Conservation (phyloP, 2,329 filamentous ascomycete species). For the Colletotrichum truncatum region DNA sequence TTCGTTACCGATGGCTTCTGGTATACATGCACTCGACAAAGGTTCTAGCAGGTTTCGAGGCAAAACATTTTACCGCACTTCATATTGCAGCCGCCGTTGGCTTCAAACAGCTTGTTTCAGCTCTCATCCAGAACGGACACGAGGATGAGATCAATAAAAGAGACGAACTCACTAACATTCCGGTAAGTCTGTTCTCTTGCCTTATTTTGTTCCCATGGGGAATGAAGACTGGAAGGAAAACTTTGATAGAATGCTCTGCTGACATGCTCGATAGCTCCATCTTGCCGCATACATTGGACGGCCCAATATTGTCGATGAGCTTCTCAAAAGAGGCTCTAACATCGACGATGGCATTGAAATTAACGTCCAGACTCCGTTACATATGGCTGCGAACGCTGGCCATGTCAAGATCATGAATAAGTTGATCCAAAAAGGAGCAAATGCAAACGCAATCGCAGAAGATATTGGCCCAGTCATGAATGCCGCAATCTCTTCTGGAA, state of each 20-base stretch:
- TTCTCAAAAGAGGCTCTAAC: slow-evolving; percentile 42
- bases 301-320: slow-evolving; percentile 45
- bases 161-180: slow-evolving; percentile 43
- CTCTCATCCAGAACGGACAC: slow-evolving; percentile 48
- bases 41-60: slow-evolving; percentile 40
- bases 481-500: slow-evolving; percentile 51
- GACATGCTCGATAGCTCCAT: slow-evolving; percentile 35
- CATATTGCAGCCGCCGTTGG: slow-evolving; percentile 49
- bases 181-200: slow-evolving; percentile 37
- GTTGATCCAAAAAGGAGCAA: slow-evolving; percentile 45
- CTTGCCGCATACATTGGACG: slow-evolving; percentile 41
- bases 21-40: slow-evolving; percentile 43
- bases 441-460: slow-evolving; percentile 43
- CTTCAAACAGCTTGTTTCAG: slow-evolving; percentile 47
- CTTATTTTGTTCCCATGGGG: too few species aligned
- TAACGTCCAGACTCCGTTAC: slow-evolving; percentile 44
- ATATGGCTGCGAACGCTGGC: slow-evolving; percentile 48
- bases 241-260: neutral
- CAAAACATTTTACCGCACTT: slow-evolving; percentile 42
- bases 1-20: slow-evolving; percentile 48
- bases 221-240: too few species aligned
- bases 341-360: slow-evolving; percentile 46
- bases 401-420: slow-evolving; percentile 51
- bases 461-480: slow-evolving; percentile 47
- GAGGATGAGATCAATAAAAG: slow-evolving; percentile 42